A percentile compares a stretch with the other conserved stretches of the same genome.
Conservation (phyloP, 345 rosid species). For the Pugionium dolabratum region DNA sequence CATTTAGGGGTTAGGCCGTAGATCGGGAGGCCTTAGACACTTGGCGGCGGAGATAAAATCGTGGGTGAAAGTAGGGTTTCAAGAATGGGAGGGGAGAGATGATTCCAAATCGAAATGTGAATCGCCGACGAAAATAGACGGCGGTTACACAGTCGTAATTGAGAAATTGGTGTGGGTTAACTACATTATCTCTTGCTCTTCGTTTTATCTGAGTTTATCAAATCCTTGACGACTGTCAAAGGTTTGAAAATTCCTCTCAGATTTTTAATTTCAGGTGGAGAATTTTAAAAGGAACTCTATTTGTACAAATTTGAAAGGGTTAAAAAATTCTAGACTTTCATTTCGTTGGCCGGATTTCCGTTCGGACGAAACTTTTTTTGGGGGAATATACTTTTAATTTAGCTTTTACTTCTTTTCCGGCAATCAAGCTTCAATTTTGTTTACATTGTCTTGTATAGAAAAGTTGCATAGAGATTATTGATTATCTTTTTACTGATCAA, state of each 20-base stretch:
- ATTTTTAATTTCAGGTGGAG: constrained; percentile 1
- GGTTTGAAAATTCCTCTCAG: constrained; percentile 21
- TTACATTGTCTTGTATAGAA: neutral
- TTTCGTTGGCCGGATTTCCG: too few species aligned
- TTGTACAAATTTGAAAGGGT: neutral
- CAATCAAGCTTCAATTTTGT: too few species aligned
- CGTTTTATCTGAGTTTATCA: constrained; percentile 10
- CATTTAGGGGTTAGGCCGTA: constrained; percentile 29
- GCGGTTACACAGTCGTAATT: constrained; percentile 17
- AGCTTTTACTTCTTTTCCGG: too few species aligned
- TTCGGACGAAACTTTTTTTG: too few species aligned
- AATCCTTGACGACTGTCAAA: neutral
- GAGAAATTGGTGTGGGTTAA: neutral
- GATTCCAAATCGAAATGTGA: constrained; percentile 13
- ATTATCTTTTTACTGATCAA: neutral
- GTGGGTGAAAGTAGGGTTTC: constrained; percentile 13
- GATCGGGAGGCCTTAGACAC: constrained; percentile 13
- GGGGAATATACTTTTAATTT: too few species aligned
- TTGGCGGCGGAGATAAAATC: constrained; percentile 17
- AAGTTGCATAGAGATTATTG: neutral
- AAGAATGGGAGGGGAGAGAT: neutral
- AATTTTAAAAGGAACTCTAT: constrained; percentile 21
- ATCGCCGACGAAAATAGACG: constrained; percentile 24
- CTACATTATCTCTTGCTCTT: constrained; percentile 25
- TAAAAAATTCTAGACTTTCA: neutral